phyloP scores from a whole-genome alignment of 805 yeast genomes.

The Kurtzmaniella fragi region DNA sequence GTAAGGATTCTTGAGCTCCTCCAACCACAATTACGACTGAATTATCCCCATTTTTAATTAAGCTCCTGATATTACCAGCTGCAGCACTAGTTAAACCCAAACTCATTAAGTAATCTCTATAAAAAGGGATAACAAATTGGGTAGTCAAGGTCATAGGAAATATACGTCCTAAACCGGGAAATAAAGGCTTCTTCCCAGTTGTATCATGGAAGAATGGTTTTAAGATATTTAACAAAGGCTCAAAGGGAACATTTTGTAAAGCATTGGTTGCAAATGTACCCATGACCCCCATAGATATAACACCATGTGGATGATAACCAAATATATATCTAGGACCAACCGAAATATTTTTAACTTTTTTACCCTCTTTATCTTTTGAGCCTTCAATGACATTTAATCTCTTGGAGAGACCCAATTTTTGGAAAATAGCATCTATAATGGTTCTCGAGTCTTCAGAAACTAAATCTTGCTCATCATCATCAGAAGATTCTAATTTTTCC shows the following conservation, averaged over 20 bases:
- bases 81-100: slow-evolving; percentile 85
- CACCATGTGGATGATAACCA: slow-evolving; percentile 96
- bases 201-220: slow-evolving; percentile 54
- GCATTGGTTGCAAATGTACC: slow-evolving; percentile 70
- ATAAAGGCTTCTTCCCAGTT: slow-evolving; percentile 56
- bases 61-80: slow-evolving; percentile 59
- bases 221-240: slow-evolving; percentile 28
- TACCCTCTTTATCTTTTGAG: slow-evolving; percentile 2
- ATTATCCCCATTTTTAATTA: slow-evolving; percentile 56
- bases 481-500: slow-evolving; percentile 16
- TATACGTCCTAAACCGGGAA: slow-evolving; percentile 77
- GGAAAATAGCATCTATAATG: slow-evolving; percentile 29
- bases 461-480: slow-evolving; percentile 39
- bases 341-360: slow-evolving; percentile 22
- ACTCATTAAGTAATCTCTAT: slow-evolving; percentile 77
- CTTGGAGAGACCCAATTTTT: slow-evolving; percentile 31
- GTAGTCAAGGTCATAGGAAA: slow-evolving; percentile 76
- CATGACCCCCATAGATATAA: slow-evolving; percentile 85
- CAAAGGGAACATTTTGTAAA: slow-evolving; percentile 37
- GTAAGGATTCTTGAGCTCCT: slow-evolving; percentile 87
- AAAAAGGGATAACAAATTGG: slow-evolving; percentile 80
- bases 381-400: slow-evolving; percentile 27
- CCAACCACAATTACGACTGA: slow-evolving; percentile 91
- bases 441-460: slow-evolving; percentile 34
- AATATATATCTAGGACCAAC: slow-evolving; percentile 78